Evolutionary conservation across 2,329 filamentous ascomycete genomes (phyloP), one percentile per base, ranked within the genome.

Genomic region (Talaromyces verruculosus): DNA sequence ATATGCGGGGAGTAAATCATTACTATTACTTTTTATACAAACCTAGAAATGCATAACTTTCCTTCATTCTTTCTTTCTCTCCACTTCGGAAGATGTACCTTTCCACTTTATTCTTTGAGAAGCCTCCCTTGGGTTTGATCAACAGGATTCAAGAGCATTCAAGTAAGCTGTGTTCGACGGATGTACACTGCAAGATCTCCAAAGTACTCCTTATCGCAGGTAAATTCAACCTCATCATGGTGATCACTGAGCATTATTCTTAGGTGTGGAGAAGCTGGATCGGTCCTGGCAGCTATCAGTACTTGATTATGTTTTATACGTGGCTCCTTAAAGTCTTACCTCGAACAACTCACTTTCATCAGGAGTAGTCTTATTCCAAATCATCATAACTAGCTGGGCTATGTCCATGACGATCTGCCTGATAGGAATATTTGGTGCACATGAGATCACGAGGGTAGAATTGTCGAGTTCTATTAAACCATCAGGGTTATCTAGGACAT

Each of bases 151-250:
- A 37, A 37, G 35, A 45, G 41, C 41, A 22, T 58, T 37, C 25
- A 8, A 30, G 80, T 3, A 25, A 28, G 28, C 78, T 1, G 88
- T 89, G 25, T 92, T 79, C 77, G 92, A 92, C 49, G 85, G 77
- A 63, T 66, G 15, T 62, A 63, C 28, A 63, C 51, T 28, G 19
- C 39, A 66, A 63, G 59, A 15, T 59, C 19, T 22, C 64, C 39
- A 37, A 63, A 63, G 11, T 17, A 41, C 15, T 57, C 19, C 25
- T n/a, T 28, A 35, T 63, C 39, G 47, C 59, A 59, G 17, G 39
- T 5, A 49, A 63, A 63, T 33, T 63, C 60, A 5, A 66, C 17
- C 49, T 66, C 64, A n/a, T 66, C 37, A 41, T 59, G 59, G 43
- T 57, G 22, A 35, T 63, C 35, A 19, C 59, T 30, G 13, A 66